Evolutionary conservation across 495 filamentous ascomycete species (phyloP), one percentile per base, ranked within the genome.

Genomic region (Penicillium goetzii): DNA sequence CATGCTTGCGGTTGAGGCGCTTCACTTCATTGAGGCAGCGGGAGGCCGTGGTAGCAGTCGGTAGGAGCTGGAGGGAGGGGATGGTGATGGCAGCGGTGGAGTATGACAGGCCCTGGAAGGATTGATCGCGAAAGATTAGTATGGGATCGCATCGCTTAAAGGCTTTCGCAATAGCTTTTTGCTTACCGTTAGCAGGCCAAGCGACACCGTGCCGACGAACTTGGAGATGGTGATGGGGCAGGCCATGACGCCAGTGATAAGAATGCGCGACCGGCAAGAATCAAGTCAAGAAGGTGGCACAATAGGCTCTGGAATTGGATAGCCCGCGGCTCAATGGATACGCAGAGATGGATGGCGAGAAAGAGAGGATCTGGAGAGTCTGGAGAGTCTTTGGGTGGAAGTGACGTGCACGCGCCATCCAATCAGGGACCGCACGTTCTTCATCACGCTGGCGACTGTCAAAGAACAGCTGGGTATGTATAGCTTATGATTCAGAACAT

Each of bases 161-260:
- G 17, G 58, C 12, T 19, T 26, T 19, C n/a, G 33, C 14, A 8
- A 50, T 54, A 52, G 52, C 56, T 49, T 49, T 56, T 45, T 52
- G 79, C 85, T 69, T 86, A 96, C 92, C 28, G 93, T 97, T 72
- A 96, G 75, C 23, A 97, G 84, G 60, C 93, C 93, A 33, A 97
- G 83, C 55, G 88, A 92, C 60, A 96, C 84, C 28, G 92, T 93
- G 68, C 93, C 93, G 60, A 96, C 88, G 75, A 97, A 97, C 76
- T 97, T 97, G 75, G 88, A 84, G 73, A 89, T 76, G 45, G 91
- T 86, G 73, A 96, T 85, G 58, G 80, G 81, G 62, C 85, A 83
- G 59, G 89, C 81, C 91, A 96, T 95, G 65, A 63, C 80, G 50
- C 17, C 32, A 11, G 34, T 11, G 9, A 10, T 19, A 47, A 15